phyloP scores from a whole-genome alignment of 345 rosid genomes.

The Limnanthes douglasii region DNA sequence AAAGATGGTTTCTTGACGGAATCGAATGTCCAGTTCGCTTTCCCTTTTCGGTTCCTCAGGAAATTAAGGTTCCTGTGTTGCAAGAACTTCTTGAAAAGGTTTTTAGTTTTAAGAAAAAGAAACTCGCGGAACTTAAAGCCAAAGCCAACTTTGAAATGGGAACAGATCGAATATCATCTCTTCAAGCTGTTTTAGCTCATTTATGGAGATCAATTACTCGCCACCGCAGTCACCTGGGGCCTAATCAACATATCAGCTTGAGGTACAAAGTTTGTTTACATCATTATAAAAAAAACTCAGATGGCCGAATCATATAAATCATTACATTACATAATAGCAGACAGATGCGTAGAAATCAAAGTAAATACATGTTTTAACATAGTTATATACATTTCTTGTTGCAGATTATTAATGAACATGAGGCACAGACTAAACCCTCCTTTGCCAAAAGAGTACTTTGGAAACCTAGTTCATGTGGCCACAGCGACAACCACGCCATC shows the following conservation, averaged over 20 bases:
- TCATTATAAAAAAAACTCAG: too few species aligned
- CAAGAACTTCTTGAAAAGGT: constrained; percentile 10
- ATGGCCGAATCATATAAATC: too few species aligned
- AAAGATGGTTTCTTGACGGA: constrained; percentile 3
- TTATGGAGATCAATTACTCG: constrained; percentile 18
- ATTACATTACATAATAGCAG: too few species aligned
- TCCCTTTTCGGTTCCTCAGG: constrained; percentile 1
- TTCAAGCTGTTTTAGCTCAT: constrained; percentile 26
- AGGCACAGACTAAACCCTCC: constrained; percentile 16
- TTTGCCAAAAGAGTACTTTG: constrained; percentile 18
- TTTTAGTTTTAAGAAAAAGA: constrained; percentile 20
- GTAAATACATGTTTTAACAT: too few species aligned
- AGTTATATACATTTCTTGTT: too few species aligned
- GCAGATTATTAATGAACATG: not conserved
- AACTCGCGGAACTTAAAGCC: constrained; percentile 20
- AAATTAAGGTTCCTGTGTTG: not conserved
- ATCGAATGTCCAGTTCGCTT: constrained; percentile 4
- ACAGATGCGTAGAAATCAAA: constrained; percentile 9
- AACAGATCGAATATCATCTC: constrained; percentile 16
- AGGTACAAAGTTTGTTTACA: too few species aligned
- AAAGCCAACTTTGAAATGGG: constrained; percentile 20
- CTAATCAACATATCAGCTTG: too few species aligned
- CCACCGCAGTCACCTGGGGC: not conserved
- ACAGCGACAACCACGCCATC: not conserved
- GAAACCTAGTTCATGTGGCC: constrained; percentile 9